phyloP scores from a whole-genome alignment of 192 early-diverging fungal species.

The Coemansia sp. region DNA sequence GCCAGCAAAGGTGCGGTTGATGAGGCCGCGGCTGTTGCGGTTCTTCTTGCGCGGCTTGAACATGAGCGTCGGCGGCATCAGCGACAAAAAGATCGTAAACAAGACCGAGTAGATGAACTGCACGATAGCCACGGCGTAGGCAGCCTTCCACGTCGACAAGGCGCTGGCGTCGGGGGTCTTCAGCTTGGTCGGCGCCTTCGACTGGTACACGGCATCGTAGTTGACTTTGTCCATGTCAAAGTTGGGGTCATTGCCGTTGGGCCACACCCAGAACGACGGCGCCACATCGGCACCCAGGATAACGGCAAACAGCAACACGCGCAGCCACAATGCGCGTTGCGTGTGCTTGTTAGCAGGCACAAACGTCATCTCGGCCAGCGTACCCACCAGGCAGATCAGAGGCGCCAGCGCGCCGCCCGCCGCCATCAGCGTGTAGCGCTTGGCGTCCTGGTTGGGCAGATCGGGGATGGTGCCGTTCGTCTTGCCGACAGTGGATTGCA shows the following conservation, averaged over 20 bases:
- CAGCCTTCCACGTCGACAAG: slow-evolving; percentile 48
- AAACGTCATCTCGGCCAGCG: slow-evolving; percentile 71
- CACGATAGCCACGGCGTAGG: slow-evolving; percentile 63
- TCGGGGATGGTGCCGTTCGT: slow-evolving; percentile 27
- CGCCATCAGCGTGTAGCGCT: slow-evolving; percentile 67
- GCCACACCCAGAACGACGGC: slow-evolving; percentile 64
- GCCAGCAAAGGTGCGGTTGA: slow-evolving; percentile 70
- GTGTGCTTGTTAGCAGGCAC: slow-evolving; percentile 63
- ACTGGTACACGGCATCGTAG: slow-evolving; percentile 37
- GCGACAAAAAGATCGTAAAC: slow-evolving; percentile 65
- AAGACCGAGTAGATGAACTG: slow-evolving; percentile 72
- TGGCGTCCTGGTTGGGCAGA: slow-evolving; percentile 50
- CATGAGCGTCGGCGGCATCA: slow-evolving; percentile 66
- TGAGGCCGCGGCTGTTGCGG: slow-evolving; percentile 55
- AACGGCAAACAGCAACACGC: slow-evolving; percentile 59
- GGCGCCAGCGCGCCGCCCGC: slow-evolving; percentile 71
- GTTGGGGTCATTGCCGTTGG: slow-evolving; percentile 52
- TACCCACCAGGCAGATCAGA: slow-evolving; percentile 66
- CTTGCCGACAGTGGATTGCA: slow-evolving; percentile 51
- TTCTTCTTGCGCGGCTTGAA: slow-evolving; percentile 63
- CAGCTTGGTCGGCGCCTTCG: slow-evolving; percentile 28
- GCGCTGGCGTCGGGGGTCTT: slow-evolving; percentile 19
- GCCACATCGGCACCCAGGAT: slow-evolving; percentile 65
- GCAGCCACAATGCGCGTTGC: slow-evolving; percentile 60
- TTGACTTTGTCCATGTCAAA: slow-evolving; percentile 43